Evolutionary conservation across 768 basidiomycete genomes (phyloP).

Genomic region (Russula foetens): DNA sequence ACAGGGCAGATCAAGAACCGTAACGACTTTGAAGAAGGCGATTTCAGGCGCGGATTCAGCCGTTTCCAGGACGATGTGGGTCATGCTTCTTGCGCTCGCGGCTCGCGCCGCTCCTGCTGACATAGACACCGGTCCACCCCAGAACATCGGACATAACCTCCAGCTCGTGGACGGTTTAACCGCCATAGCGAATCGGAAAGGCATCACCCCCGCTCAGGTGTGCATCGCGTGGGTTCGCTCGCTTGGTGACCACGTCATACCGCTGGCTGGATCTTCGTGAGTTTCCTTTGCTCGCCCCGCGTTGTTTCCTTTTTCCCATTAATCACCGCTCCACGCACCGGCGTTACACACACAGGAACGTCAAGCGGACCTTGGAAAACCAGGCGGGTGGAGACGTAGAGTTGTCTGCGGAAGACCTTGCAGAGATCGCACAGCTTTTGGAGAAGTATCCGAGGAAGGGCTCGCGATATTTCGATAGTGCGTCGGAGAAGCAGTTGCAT

Average conservation of each 20-base stretch:
- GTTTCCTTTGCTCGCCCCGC: constrained; percentile 8
- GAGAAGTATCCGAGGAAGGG: constrained; percentile 32
- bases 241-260: constrained; percentile 34
- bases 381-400: constrained; percentile 32
- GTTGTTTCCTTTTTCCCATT: not conserved
- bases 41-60: constrained; percentile 27
- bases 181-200: constrained; percentile 35
- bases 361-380: constrained; percentile 37
- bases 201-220: constrained; percentile 34
- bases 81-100: not conserved
- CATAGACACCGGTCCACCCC: too few species aligned
- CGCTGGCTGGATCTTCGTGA: constrained; percentile 40
- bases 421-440: constrained; percentile 33
- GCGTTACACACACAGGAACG: constrained; percentile 23
- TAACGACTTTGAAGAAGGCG: constrained; percentile 32
- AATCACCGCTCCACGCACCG: too few species aligned
- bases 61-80: constrained; percentile 33
- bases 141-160: constrained; percentile 37
- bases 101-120: too few species aligned
- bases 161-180: constrained; percentile 33
- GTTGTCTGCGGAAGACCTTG: constrained; percentile 28
- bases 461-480: constrained; percentile 29
- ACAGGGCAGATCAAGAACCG: constrained; percentile 39
- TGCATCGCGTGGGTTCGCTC: constrained; percentile 33
- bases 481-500: constrained; percentile 17